Conservation (phyloP, 1,139 yeast genomes). For the Kurtzmaniella quercitrusa region DNA sequence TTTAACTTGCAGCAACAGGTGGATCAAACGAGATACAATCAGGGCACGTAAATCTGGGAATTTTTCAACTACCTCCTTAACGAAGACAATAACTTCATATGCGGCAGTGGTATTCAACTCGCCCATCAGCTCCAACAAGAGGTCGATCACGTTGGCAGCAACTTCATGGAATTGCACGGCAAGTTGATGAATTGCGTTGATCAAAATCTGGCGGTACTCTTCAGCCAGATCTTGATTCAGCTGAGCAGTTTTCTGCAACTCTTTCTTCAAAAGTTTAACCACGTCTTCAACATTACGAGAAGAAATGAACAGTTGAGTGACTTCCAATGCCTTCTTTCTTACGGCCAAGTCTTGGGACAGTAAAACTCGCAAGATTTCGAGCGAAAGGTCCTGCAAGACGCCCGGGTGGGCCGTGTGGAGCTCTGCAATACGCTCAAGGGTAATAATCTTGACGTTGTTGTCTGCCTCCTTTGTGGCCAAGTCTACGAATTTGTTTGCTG, state of each 20-base stretch:
- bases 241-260: conserved; percentile 67
- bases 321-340: conserved; percentile 80
- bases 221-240: conserved; percentile 71
- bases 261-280: conserved; percentile 86
- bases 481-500: conserved; percentile 83
- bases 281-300: conserved; percentile 94
- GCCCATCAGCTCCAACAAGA: conserved; percentile 79
- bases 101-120: conserved; percentile 87
- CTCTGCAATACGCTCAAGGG: conserved; percentile 79
- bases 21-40: conserved; percentile 62
- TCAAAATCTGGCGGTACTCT: conserved; percentile 86
- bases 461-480: conserved; percentile 90
- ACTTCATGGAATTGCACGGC: conserved; percentile 89
- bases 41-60: conserved; percentile 76
- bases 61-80: conserved; percentile 90
- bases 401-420: conserved; percentile 78
- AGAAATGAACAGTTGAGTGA: conserved; percentile 74
- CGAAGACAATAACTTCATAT: conserved; percentile 80
- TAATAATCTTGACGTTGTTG: conserved; percentile 88
- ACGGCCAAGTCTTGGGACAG: conserved; percentile 89
- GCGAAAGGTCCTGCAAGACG: conserved; percentile 74
- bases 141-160: conserved; percentile 85
- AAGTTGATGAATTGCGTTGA: conserved; percentile 83
- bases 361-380: conserved; percentile 83
- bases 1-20: conserved; percentile 62